Conservation (phyloP, 2,329 filamentous ascomycete genomes). For the Exophiala aquamarina region DNA sequence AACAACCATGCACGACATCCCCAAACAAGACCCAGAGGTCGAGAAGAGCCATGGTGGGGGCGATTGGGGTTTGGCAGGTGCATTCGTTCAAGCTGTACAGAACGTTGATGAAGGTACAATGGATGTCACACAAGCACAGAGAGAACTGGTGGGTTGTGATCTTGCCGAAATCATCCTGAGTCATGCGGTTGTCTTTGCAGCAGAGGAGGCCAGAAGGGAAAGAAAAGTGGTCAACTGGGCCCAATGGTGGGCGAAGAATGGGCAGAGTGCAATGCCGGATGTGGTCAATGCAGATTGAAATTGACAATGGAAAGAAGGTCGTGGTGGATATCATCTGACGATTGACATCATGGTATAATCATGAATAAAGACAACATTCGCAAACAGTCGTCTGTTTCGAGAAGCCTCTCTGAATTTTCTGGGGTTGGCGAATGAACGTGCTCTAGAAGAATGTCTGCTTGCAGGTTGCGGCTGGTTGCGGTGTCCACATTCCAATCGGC, state of each 20-base stretch:
- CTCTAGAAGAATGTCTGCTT: too few species aligned
- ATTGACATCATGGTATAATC: too few species aligned
- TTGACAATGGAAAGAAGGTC: neutral
- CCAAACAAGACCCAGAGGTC: constrained; percentile 58
- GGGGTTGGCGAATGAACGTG: too few species aligned
- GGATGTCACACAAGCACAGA: constrained; percentile 70
- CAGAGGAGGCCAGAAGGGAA: constrained; percentile 76
- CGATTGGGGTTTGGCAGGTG: constrained; percentile 74
- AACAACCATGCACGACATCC: constrained; percentile 56
- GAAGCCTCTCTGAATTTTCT: too few species aligned
- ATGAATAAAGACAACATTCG: too few species aligned
- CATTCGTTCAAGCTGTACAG: constrained; percentile 81
- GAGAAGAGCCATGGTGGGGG: constrained; percentile 69
- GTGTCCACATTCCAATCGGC: too few species aligned
- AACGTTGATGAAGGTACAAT: constrained; percentile 71
- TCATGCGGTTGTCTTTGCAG: constrained; percentile 91
- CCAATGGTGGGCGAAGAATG: constrained; percentile 61
- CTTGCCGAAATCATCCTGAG: constrained; percentile 85
- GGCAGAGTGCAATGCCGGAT: constrained; percentile 3
- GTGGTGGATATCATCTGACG: neutral
- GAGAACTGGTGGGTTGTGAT: constrained; percentile 73
- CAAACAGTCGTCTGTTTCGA: too few species aligned
- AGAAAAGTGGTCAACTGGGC: constrained; percentile 72
- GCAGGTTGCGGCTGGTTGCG: too few species aligned
- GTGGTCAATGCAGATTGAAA: neutral